Evolutionary conservation across 2,329 filamentous ascomycete species (phyloP).

Genomic region (Fusarium foetens): DNA sequence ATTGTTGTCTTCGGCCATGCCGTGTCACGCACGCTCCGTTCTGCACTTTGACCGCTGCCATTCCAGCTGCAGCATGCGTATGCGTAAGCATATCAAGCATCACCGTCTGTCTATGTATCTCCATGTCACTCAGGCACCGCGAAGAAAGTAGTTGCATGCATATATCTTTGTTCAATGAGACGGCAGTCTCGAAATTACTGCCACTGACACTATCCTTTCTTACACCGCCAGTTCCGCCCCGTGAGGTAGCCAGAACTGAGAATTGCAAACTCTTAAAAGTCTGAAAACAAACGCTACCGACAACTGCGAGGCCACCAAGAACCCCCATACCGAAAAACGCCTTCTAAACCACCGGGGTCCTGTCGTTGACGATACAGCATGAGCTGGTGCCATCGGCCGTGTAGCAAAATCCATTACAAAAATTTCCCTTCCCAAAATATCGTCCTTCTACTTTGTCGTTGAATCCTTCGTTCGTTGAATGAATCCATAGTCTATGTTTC

Average conservation of each 20-base stretch:
- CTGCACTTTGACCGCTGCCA: slow-evolving; percentile 7
- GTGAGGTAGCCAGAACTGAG: slow-evolving; percentile 39
- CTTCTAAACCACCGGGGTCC: slow-evolving; percentile 24
- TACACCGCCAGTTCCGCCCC: slow-evolving; percentile 43
- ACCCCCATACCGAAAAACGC: slow-evolving; percentile 14
- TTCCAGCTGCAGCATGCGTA: neutral
- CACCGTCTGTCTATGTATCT: neutral
- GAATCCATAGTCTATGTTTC: slow-evolving; percentile 39
- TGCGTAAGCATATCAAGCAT: neutral
- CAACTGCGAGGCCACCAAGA: slow-evolving; percentile 9
- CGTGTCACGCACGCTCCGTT: neutral
- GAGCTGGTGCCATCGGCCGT: slow-evolving; percentile 19
- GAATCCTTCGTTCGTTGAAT: slow-evolving; percentile 32
- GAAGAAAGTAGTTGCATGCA: neutral
- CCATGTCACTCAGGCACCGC: slow-evolving; percentile 4
- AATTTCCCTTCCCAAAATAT: slow-evolving; percentile 15
- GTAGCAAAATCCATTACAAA: slow-evolving; percentile 36
- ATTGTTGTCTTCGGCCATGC: neutral
- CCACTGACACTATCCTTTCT: slow-evolving; percentile 25
- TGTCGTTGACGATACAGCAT: slow-evolving; percentile 16
- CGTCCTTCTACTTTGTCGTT: slow-evolving; percentile 31
- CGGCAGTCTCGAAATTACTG: slow-evolving; percentile 33
- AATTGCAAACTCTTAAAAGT: slow-evolving; percentile 16
- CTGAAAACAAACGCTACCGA: slow-evolving; percentile 31
- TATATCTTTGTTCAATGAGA: slow-evolving; percentile 24